Percentiles rank a stretch among this genome's conserved stretches.
Evolutionary conservation across 305 asterid species (phyloP).

Genomic region (Andrographis paniculata): DNA sequence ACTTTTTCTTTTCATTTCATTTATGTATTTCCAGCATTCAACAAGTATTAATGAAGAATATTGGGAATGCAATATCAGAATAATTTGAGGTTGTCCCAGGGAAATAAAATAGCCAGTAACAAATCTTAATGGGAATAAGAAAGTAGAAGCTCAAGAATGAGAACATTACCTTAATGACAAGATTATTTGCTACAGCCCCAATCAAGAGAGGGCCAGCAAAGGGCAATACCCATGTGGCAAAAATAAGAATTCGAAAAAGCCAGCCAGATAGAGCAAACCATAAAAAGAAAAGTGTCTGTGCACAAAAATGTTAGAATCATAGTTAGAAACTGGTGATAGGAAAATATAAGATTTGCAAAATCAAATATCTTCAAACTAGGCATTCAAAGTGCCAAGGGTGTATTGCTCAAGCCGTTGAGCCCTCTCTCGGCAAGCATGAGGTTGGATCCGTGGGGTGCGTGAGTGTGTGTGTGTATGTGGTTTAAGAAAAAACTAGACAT

Average conservation of each 20-base stretch:
- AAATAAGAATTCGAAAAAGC: conserved; percentile 71
- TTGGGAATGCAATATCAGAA: too few relatives aligned
- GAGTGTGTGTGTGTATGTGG: too few relatives aligned
- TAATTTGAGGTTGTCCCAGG: conserved; percentile 2
- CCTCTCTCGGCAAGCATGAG: too few relatives aligned
- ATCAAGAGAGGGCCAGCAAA: conserved; percentile 93
- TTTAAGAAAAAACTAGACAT: too few relatives aligned
- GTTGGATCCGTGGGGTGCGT: too few relatives aligned
- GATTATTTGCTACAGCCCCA: conserved; percentile 80
- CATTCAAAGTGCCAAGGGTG: too few relatives aligned
- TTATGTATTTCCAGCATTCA: too few relatives aligned
- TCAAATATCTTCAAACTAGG: background rate
- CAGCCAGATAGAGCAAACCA: conserved; percentile 98
- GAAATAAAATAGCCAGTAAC: background rate
- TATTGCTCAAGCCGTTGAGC: too few relatives aligned
- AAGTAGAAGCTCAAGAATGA: conserved; percentile 9
- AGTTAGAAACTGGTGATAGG: conserved; percentile 9
- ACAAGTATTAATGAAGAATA: too few relatives aligned
- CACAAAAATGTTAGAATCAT: conserved; percentile 9
- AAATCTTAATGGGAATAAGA: conserved; percentile 3
- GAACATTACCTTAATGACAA: conserved; percentile 65
- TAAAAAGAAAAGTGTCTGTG: conserved; percentile 82
- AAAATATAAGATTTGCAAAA: background rate
- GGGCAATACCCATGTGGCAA: conserved; percentile 81
- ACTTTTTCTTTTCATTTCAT: too few relatives aligned